Conservation (phyloP, 495 filamentous ascomycete species). For the Xylaria acuta region DNA sequence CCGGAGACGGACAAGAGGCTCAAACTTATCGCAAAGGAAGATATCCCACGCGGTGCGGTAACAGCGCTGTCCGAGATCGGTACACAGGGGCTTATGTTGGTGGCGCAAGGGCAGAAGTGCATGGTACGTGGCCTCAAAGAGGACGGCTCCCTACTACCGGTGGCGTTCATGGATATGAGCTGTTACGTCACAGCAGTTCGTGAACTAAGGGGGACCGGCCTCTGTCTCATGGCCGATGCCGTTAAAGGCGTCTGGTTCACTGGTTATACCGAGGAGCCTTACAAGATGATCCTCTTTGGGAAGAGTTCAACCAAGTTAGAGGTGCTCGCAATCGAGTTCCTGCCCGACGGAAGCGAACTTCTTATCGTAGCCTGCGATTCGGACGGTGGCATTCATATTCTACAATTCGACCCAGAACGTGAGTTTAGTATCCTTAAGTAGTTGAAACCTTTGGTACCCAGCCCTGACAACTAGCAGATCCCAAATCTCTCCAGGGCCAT, state of each 20-base stretch:
- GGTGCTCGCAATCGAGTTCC: slow-evolving; percentile 82
- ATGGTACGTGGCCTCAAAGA: slow-evolving; percentile 97
- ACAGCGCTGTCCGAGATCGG: slow-evolving; percentile 86
- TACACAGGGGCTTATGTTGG: slow-evolving; percentile 89
- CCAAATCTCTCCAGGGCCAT: slow-evolving; percentile 88
- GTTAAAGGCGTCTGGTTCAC: slow-evolving; percentile 94
- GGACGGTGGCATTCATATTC: slow-evolving; percentile 82
- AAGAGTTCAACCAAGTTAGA: slow-evolving; percentile 79
- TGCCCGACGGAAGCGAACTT: slow-evolving; percentile 83
- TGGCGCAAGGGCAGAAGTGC: slow-evolving; percentile 94
- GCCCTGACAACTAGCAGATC: slow-evolving; percentile 66
- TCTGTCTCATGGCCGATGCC: slow-evolving; percentile 85
- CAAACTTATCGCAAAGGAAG: slow-evolving; percentile 85
- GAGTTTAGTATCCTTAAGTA: slow-evolving; percentile 34
- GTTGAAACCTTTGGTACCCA: neutral
- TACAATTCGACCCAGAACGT: slow-evolving; percentile 94
- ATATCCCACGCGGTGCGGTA: slow-evolving; percentile 88
- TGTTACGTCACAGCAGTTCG: slow-evolving; percentile 85
- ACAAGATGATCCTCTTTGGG: slow-evolving; percentile 92
- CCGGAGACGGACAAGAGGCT: slow-evolving; percentile 85
- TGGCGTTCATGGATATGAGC: slow-evolving; percentile 98
- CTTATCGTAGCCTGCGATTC: slow-evolving; percentile 83
- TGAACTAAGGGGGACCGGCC: slow-evolving; percentile 79
- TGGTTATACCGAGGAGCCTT: slow-evolving; percentile 93
- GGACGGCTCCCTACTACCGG: slow-evolving; percentile 86